These are phyloP conservation scores for Pestalotiopsis fici DNA, from an alignment of 2,329 filamentous ascomycete species.

Conservation along the genomic window DNA sequence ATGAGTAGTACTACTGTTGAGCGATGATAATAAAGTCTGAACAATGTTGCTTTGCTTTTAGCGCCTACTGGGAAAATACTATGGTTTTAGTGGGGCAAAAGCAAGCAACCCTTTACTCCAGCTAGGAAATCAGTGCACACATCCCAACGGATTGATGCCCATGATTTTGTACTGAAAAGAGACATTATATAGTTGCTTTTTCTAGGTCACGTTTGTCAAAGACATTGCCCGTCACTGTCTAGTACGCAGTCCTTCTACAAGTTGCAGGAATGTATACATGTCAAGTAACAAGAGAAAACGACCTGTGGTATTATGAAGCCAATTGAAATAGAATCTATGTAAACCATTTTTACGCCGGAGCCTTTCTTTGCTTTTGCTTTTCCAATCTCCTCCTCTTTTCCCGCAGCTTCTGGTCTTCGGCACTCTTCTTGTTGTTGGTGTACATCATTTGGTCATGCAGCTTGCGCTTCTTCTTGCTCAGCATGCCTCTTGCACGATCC, in stretches of 20 bases:
- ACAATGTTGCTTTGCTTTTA: background rate
- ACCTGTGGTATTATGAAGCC: constrained; percentile 21
- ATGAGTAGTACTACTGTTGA: no score
- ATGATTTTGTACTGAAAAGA: no score
- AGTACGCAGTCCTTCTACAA: no score
- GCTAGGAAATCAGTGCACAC: no score
- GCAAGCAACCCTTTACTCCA: no score
- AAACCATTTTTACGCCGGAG: constrained; percentile 23
- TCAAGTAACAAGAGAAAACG: background rate
- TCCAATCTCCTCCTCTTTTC: constrained; percentile 91
- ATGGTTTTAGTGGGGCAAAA: no score
- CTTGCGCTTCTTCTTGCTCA: constrained; percentile 97
- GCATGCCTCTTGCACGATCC: constrained; percentile 95
- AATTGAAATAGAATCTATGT: background rate
- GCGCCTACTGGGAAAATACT: background rate
- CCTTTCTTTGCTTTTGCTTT: constrained; percentile 45
- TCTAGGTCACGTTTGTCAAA: no score
- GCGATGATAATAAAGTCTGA: no score
- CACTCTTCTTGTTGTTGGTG: constrained; percentile 90
- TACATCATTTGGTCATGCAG: constrained; percentile 97
- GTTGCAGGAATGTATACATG: background rate
- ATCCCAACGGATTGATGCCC: no score
- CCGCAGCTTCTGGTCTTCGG: constrained; percentile 83
- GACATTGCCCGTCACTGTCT: no score
- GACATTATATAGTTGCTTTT: no score